Evolutionary conservation across 495 filamentous ascomycete species (phyloP).

Genomic region (Penicillium lividum): DNA sequence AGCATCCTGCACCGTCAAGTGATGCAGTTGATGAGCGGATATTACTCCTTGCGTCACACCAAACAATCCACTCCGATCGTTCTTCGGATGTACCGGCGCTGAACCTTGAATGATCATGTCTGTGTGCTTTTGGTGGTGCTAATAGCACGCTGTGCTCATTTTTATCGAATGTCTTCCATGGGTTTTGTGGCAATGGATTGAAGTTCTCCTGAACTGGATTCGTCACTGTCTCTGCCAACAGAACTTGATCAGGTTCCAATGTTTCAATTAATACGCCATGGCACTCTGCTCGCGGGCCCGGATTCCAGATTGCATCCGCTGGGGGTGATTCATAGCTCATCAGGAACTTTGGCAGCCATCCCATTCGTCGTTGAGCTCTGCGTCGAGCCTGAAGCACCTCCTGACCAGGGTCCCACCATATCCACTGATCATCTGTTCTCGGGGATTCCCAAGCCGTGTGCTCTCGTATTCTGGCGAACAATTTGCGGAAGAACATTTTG

Average conservation of each 20-base stretch:
- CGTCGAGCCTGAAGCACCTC: slow-evolving; percentile 23
- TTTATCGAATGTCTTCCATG: background rate
- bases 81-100: slow-evolving; percentile 1
- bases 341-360: slow-evolving; percentile 29
- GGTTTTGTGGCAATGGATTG: background rate
- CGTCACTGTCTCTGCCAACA: background rate
- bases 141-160: background rate
- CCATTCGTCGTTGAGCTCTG: slow-evolving; percentile 11
- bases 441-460: slow-evolving; percentile 41
- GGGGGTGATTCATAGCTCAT: slow-evolving; percentile 29
- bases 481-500: slow-evolving; percentile 27
- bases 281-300: slow-evolving; percentile 15
- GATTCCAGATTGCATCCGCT: slow-evolving; percentile 34
- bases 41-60: slow-evolving; percentile 5
- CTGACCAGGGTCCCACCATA: slow-evolving; percentile 46
- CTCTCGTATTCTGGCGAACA: slow-evolving; percentile 18
- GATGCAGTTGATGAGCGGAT: slow-evolving; percentile 3
- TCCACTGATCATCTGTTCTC: slow-evolving; percentile 37
- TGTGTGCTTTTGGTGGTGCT: background rate
- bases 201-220: background rate
- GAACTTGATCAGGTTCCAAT: background rate
- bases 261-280: slow-evolving; percentile 17
- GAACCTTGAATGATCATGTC: background rate
- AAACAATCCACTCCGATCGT: background rate
- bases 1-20: background rate